Base-by-base conservation (phyloP, 805 yeast genomes). In the Sugiyamaella chiloensis region DNA sequence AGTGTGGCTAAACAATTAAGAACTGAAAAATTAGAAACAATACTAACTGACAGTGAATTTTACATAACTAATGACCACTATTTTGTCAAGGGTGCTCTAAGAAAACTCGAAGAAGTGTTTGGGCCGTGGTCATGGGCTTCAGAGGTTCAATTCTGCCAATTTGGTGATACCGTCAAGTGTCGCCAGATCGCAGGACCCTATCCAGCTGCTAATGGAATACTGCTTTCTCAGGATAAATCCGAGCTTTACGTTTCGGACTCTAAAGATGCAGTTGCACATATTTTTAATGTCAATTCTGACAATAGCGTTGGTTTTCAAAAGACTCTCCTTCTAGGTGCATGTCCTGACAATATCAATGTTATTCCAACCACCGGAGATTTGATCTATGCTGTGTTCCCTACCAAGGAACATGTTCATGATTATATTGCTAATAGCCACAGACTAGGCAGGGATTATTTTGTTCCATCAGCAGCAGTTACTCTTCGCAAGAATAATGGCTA, bases 261-360 rank as follows among this genome's bases (percentile, higher is more conserved):
- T 69, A 70, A 40, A 20, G 43, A 40, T 8, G 43, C 32, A 5
- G 32, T 40, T 5, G 43, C 43, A 5, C 29, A 40, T 20, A 26
- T 24, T 24, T 40, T 23, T 24, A 20, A 24, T 24, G 43, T 40
- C 20, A 23, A 11, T 5, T 8, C 11, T 9, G 32, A 40, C 20
- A 26, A 24, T n/a, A 26, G 43, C 11, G 7, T 24, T 9, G 20
- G n/a, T 2, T 16, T 24, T 11, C 12, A 11, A 19, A 24, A 9
- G 14, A 23, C 23, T 3, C 4, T 16, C 21, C 21, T 19, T 4
- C 43, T 40, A 2, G 43, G 43, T 23, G 43, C 43, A 4, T 24
- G 31, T 24, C 43, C 43, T 11, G 43, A 40, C 20, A 40, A 40
- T 20, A 40, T 40, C 30, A 40, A 40, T 24, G 5, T 26, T 2